Base-by-base conservation (phyloP, 116 monocot genomes). In the Iris pallida region DNA sequence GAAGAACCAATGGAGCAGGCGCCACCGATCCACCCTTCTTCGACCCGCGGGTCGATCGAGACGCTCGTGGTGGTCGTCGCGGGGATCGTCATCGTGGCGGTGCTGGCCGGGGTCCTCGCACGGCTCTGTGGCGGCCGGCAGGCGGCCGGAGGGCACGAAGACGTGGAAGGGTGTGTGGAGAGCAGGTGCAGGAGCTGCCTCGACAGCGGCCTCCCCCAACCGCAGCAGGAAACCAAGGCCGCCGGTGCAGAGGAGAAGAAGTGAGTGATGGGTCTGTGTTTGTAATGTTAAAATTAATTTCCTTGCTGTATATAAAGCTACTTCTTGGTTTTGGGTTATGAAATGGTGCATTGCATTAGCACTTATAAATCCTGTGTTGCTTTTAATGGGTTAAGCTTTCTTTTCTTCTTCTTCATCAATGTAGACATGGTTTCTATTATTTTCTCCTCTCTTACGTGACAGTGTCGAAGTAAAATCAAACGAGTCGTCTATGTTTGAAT, bases 101-200 rank as follows among this genome's bases (percentile, higher is more conserved):
- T 84, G 55, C 55, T 91, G 1, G 90, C 90, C 0, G 87, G 90
- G 17, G 66, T 84, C 16, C 41, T 83, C 45, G 90, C 90, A 0
- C 44, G 87, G 20, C 64, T 76, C 5, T 91, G 90, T 53, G 87
- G 90, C 10, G 90, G 90, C 6, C 63, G 87, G 46, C 90, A 68
- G 44, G 47, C 79, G 55, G 74, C 41, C 5, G 74, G 73, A 16
- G 74, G 57, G 4, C 57, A 82, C 43, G 57, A 65, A 10, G 91
- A 91, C 64, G 40, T 78, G 3, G 91, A 91, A 47, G 91, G 91
- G 49, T 91, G 91, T 82, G 84, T 91, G 67, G 91, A 91, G 78
- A 77, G 72, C 10, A 78, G 57, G 58, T 91, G 91, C 73, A 61
- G 85, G 65, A 91, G 80, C 64, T 91, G 91, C 79, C 76, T 91